Evolutionary conservation across 495 filamentous ascomycete species (phyloP).

Genomic region (Viridothelium virens): DNA sequence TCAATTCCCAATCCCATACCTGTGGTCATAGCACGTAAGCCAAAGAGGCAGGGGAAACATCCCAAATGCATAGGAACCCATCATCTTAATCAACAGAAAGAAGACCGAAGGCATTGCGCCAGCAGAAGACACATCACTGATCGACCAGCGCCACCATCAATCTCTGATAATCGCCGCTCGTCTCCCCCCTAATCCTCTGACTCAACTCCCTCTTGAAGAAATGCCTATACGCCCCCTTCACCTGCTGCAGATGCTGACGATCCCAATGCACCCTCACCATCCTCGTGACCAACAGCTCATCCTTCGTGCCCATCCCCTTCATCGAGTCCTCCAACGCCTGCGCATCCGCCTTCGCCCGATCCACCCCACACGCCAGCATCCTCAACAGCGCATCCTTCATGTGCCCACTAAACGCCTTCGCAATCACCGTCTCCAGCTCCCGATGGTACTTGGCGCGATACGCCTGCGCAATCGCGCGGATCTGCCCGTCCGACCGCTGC

Average conservation of each 20-base stretch:
- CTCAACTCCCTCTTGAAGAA: slow-evolving; percentile 55
- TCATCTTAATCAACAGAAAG: background rate
- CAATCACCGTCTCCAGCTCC: slow-evolving; percentile 61
- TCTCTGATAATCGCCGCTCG: slow-evolving; percentile 75
- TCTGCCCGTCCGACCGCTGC: slow-evolving; percentile 62
- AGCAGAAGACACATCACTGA: slow-evolving; percentile 2
- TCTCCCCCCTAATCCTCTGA: slow-evolving; percentile 66
- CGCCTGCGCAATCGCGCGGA: slow-evolving; percentile 66
- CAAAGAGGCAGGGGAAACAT: background rate
- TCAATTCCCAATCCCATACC: background rate
- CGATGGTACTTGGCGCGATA: slow-evolving; percentile 60
- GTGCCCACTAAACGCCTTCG: slow-evolving; percentile 79
- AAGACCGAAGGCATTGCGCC: background rate
- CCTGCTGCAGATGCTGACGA: slow-evolving; percentile 55
- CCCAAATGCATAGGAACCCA: background rate
- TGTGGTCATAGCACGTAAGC: background rate
- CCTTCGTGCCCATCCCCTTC: slow-evolving; percentile 80
- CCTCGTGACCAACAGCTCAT: slow-evolving; percentile 64
- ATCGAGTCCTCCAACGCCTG: slow-evolving; percentile 73
- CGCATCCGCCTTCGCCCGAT: slow-evolving; percentile 78
- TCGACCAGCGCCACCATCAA: slow-evolving; percentile 48
- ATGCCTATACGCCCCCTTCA: slow-evolving; percentile 64
- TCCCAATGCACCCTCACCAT: slow-evolving; percentile 78
- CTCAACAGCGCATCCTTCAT: slow-evolving; percentile 80
- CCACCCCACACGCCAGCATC: slow-evolving; percentile 66